These are phyloP conservation scores for Terfezia claveryi DNA, from an alignment of 495 filamentous ascomycete genomes.

Conservation along the genomic window DNA sequence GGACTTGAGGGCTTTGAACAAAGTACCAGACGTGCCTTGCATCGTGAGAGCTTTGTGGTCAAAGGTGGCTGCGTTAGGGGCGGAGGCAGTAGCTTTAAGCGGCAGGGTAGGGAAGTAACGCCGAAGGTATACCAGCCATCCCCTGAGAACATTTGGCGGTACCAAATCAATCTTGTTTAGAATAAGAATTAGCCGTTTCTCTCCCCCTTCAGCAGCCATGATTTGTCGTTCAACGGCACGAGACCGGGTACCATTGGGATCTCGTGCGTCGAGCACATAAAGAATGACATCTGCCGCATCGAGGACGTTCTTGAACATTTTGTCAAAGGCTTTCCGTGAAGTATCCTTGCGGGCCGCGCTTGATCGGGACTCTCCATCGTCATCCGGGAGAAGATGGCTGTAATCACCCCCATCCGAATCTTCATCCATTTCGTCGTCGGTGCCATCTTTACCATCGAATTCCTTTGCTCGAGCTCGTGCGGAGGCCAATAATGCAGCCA, in stretches of 20 bases:
- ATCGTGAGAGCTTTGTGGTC: conserved; percentile 77
- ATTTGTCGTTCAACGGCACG: conserved; percentile 75
- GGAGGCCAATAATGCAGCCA: conserved; percentile 84
- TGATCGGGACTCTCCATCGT: conserved; percentile 19
- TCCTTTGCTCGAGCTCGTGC: conserved; percentile 66
- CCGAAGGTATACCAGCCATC: conserved; percentile 66
- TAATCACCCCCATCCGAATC: conserved; percentile 32
- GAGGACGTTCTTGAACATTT: conserved; percentile 88
- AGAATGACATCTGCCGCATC: conserved; percentile 75
- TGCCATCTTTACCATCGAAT: conserved; percentile 37
- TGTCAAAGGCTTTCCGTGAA: conserved; percentile 74
- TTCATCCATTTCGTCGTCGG: conserved; percentile 35
- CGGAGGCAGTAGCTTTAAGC: conserved; percentile 65
- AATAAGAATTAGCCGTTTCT: conserved; percentile 77
- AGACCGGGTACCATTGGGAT: conserved; percentile 78
- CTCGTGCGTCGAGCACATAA: conserved; percentile 84
- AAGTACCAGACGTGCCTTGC: conserved; percentile 60
- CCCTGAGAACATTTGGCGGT: conserved; percentile 55
- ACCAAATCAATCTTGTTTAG: conserved; percentile 95
- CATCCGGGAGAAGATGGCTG: neutral
- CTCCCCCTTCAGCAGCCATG: conserved; percentile 59
- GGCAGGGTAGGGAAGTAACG: conserved; percentile 86
- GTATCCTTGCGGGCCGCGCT: conserved; percentile 33
- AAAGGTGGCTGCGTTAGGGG: conserved; percentile 72
- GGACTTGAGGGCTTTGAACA: conserved; percentile 80